These are phyloP conservation scores for Astathelohania contejeani DNA, from an alignment of 371 early-diverging fungal genomes.

Conservation along the genomic window DNA sequence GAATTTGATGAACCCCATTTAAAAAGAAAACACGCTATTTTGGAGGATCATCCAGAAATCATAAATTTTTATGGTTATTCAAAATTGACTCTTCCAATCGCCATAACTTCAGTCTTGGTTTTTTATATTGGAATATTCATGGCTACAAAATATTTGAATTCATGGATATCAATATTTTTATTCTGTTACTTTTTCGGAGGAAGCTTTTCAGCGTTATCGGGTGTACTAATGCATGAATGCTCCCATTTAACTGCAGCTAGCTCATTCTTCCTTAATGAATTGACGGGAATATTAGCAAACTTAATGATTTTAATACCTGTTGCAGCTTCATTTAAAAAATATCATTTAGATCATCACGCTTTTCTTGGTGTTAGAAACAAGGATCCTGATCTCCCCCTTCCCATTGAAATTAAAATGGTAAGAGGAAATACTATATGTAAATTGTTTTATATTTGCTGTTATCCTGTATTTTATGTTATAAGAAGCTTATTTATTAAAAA, in stretches of 20 bases:
- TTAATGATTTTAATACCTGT: conserved; percentile 56
- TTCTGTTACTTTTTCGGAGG: conserved; percentile 54
- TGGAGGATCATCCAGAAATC: conserved; percentile 58
- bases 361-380: conserved; percentile 79
- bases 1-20: conserved; percentile 74
- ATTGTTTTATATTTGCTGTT: conserved; percentile 64
- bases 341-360: conserved; percentile 82
- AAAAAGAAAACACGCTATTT: conserved; percentile 67
- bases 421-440: conserved; percentile 54
- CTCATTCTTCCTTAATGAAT: conserved; percentile 59
- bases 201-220: conserved; percentile 50
- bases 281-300: conserved; percentile 65
- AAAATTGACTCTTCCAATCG: neutral
- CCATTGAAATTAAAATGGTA: conserved; percentile 65
- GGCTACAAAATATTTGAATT: neutral
- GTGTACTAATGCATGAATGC: conserved; percentile 67
- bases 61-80: conserved; percentile 41
- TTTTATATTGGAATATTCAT: neutral
- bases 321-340: conserved; percentile 66
- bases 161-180: neutral
- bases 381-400: conserved; percentile 77
- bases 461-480: conserved; percentile 70
- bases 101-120: neutral
- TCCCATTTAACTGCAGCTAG: conserved; percentile 64
- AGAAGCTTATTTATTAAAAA: conserved; percentile 65